Evolutionary conservation across 108 stramenopile genomes (phyloP).

Genomic region (Parietichytrium sp.): DNA sequence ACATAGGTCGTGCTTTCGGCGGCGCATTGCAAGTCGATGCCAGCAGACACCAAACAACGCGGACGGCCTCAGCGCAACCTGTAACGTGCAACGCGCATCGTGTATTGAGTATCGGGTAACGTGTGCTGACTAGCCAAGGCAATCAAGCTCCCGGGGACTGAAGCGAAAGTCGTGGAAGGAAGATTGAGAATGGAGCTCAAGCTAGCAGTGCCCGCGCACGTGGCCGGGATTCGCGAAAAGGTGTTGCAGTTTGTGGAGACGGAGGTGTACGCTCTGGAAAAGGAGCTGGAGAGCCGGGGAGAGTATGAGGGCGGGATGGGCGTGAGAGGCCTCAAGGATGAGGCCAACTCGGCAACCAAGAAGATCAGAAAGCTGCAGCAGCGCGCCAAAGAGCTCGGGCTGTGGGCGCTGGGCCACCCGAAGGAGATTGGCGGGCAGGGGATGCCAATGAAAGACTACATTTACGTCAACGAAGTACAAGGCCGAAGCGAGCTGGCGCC

Average conservation of each 20-base stretch:
- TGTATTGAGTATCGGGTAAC: no score
- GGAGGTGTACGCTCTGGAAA: constrained; percentile 26
- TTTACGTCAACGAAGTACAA: constrained; percentile 37
- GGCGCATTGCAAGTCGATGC: no score
- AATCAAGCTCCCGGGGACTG: no score
- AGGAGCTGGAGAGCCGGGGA: not conserved
- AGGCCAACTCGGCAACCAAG: not conserved
- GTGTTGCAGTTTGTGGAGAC: constrained; percentile 22
- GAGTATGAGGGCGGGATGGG: constrained; percentile 35
- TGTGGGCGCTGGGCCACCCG: constrained; percentile 38
- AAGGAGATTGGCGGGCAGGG: constrained; percentile 10
- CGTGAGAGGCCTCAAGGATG: constrained; percentile 32
- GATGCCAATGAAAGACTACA: constrained; percentile 32
- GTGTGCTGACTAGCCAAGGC: no score
- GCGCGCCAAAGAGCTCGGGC: not conserved
- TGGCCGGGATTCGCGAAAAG: not conserved
- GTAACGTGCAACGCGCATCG: no score
- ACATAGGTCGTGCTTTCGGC: no score
- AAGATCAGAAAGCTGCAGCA: constrained; percentile 2
- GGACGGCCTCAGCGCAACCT: no score
- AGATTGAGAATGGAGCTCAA: no score
- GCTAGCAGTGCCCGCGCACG: constrained; percentile 33
- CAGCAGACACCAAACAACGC: no score
- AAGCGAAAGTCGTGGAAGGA: no score
- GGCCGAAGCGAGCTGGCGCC: constrained; percentile 16